These are phyloP conservation scores for Coniophora puteana DNA, from an alignment of 1,284 basidiomycete species.

Conservation along the genomic window DNA sequence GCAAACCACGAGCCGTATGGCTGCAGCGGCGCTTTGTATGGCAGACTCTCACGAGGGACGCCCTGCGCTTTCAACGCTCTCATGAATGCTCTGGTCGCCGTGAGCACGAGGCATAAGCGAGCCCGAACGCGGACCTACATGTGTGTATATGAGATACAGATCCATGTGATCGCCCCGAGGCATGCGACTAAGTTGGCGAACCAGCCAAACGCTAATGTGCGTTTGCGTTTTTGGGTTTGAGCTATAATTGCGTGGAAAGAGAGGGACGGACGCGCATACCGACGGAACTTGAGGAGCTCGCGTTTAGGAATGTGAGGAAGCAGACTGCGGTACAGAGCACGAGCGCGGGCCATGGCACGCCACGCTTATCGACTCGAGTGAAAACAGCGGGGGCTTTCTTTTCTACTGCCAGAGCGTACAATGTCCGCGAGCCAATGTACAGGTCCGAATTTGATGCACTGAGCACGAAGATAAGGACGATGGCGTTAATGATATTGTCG, in stretches of 20 bases:
- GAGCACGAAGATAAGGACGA: constrained; percentile 55
- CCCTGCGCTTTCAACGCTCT: constrained; percentile 39
- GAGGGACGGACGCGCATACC: constrained; percentile 10
- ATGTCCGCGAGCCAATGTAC: constrained; percentile 48
- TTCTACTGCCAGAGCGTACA: constrained; percentile 55
- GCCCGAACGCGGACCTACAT: too few species aligned
- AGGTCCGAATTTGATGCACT: constrained; percentile 56
- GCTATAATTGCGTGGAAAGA: constrained; percentile 18
- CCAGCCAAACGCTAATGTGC: constrained; percentile 9
- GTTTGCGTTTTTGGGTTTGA: too few species aligned
- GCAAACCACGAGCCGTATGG: constrained; percentile 35
- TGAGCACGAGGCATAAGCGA: constrained; percentile 6
- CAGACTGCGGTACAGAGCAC: constrained; percentile 7
- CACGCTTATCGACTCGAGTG: constrained; percentile 13
- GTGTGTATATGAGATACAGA: constrained; percentile 12
- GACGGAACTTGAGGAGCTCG: constrained; percentile 7
- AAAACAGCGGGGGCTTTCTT: constrained; percentile 56
- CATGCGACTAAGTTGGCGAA: constrained; percentile 19
- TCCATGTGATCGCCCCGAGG: constrained; percentile 27
- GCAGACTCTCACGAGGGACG: constrained; percentile 38
- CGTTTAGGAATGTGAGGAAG: constrained; percentile 13
- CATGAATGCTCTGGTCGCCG: constrained; percentile 12
- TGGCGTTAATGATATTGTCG: constrained; percentile 59
- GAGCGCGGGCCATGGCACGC: constrained; percentile 11
- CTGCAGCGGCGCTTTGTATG: constrained; percentile 36